Percentiles rank a stretch among this genome's conserved stretches.
Conservation (phyloP, 352 stramenopile species). For the Globisporangium spinosum region DNA sequence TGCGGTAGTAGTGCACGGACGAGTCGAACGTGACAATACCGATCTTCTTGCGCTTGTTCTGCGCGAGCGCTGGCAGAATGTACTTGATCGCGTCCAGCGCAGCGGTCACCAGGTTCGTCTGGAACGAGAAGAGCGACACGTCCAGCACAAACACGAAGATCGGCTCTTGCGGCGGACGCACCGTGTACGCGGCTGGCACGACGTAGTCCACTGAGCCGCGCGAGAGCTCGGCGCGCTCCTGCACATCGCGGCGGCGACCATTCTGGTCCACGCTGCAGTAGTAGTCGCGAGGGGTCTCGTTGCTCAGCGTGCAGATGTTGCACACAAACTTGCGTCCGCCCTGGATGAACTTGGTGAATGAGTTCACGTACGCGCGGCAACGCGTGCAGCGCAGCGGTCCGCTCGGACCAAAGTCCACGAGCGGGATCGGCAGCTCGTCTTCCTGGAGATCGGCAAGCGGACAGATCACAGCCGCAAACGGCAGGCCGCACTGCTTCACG, state of each 20-base stretch:
- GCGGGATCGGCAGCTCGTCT: slow-evolving; percentile 75
- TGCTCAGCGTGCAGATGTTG: slow-evolving; percentile 86
- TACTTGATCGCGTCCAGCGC: slow-evolving; percentile 78
- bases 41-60: slow-evolving; percentile 85
- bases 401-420: slow-evolving; percentile 83
- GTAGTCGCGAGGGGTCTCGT: slow-evolving; percentile 84
- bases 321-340: slow-evolving; percentile 84
- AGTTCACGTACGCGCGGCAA: slow-evolving; percentile 87
- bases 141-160: slow-evolving; percentile 88
- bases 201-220: slow-evolving; percentile 86
- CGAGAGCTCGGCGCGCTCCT: slow-evolving; percentile 76
- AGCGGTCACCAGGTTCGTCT: slow-evolving; percentile 58
- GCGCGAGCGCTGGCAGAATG: slow-evolving; percentile 62
- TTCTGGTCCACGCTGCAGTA: slow-evolving; percentile 88
- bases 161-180: slow-evolving; percentile 75
- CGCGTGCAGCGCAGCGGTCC: slow-evolving; percentile 82
- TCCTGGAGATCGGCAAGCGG: slow-evolving; percentile 79
- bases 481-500: slow-evolving; percentile 71
- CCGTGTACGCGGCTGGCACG: slow-evolving; percentile 77
- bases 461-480: slow-evolving; percentile 78
- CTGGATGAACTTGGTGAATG: slow-evolving; percentile 86
- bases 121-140: slow-evolving; percentile 82
- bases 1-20: slow-evolving; percentile 83
- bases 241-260: slow-evolving; percentile 72
- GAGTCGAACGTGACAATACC: slow-evolving; percentile 88